phyloP scores from a whole-genome alignment of 805 yeast species.

The Lachancea thermotolerans region DNA sequence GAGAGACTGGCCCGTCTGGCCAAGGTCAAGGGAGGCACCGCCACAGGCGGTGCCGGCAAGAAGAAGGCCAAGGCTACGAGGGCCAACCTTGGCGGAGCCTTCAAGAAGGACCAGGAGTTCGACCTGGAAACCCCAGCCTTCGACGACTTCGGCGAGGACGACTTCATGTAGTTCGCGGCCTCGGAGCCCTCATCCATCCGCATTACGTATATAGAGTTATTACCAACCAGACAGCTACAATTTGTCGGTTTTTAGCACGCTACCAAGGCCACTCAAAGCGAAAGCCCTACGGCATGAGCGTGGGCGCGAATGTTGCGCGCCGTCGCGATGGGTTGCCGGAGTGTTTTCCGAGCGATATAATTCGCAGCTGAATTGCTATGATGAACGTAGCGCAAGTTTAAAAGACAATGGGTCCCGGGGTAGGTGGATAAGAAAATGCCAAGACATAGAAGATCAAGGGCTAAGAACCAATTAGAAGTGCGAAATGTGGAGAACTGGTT shows the following conservation, averaged over 20 bases:
- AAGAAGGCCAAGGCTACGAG: slow-evolving; percentile 80
- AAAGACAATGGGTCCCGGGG: neutral
- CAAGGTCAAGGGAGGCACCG: slow-evolving; percentile 70
- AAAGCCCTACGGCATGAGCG: no score
- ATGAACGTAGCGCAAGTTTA: neutral
- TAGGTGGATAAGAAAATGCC: neutral
- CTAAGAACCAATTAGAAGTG: neutral
- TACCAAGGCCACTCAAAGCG: no score
- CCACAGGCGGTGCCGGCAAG: slow-evolving; percentile 91
- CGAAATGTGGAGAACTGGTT: neutral
- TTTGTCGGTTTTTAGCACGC: no score
- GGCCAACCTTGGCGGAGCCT: slow-evolving; percentile 56
- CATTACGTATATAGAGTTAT: neutral
- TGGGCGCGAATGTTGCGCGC: no score
- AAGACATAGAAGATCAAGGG: neutral
- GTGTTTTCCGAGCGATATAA: neutral
- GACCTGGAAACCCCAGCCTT: slow-evolving; percentile 46
- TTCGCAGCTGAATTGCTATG: no score
- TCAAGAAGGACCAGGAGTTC: slow-evolving; percentile 59
- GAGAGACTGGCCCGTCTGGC: slow-evolving; percentile 84
- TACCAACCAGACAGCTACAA: neutral
- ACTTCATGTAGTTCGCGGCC: slow-evolving; percentile 54
- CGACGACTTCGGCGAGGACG: slow-evolving; percentile 68
- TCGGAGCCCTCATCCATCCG: neutral
- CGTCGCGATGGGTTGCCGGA: neutral